A percentile compares a stretch with the other conserved stretches of the same genome.
Evolutionary conservation across 345 rosid genomes (phyloP).

Genomic region (Citrus unshiu): DNA sequence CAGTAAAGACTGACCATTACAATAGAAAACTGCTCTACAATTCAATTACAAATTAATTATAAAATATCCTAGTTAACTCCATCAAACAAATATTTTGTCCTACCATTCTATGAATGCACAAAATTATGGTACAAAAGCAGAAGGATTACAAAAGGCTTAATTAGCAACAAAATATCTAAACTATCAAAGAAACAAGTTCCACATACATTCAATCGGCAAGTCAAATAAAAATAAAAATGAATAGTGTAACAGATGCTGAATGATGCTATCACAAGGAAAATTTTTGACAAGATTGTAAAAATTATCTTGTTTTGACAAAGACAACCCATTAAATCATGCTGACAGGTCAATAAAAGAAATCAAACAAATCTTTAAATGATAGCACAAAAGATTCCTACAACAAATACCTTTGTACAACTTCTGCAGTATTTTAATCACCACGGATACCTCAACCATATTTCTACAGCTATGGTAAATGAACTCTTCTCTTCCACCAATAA

Average conservation of each 20-base stretch:
- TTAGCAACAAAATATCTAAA: background rate
- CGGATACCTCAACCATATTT: conserved; percentile 50
- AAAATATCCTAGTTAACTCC: background rate
- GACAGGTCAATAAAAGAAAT: background rate
- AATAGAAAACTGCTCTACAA: too few relatives aligned
- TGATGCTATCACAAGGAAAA: background rate
- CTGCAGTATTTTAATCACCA: conserved; percentile 28
- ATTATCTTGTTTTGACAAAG: background rate
- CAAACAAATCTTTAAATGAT: too few relatives aligned
- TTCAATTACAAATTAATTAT: background rate
- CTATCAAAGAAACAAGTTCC: background rate
- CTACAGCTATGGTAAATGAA: conserved; percentile 12
- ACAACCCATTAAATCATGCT: conserved; percentile 27
- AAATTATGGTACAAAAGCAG: background rate
- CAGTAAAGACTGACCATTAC: background rate
- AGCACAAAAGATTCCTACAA: background rate
- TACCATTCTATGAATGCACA: background rate
- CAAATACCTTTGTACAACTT: conserved; percentile 36
- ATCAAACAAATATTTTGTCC: background rate
- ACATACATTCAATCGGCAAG: background rate
- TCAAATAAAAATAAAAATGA: background rate
- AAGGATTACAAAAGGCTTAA: background rate
- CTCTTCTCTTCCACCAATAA: conserved; percentile 33
- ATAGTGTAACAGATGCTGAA: background rate
- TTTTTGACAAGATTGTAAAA: background rate